These are phyloP conservation scores for Iris macrosiphon DNA, from an alignment of 106 monocot species.

Conservation along the genomic window DNA sequence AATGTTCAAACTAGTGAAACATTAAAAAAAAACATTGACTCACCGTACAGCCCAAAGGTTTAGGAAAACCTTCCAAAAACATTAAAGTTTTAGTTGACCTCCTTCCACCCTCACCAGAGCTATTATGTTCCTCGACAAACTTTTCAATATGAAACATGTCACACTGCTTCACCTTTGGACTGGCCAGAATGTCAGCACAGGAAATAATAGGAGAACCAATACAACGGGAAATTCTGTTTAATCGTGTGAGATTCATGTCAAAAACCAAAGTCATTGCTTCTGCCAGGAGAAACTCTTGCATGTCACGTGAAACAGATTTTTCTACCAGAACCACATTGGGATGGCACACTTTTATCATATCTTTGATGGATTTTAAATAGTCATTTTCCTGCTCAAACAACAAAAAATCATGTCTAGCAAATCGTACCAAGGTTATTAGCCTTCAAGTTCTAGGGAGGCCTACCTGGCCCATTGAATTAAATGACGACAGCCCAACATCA, in stretches of 20 bases:
- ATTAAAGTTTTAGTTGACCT: slow-evolving; percentile 70
- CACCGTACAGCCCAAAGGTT: slow-evolving; percentile 91
- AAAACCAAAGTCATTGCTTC: slow-evolving; percentile 74
- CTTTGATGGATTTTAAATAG: slow-evolving; percentile 48
- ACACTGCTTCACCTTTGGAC: slow-evolving; percentile 49
- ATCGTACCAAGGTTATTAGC: slow-evolving; percentile 7
- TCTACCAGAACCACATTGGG: slow-evolving; percentile 98
- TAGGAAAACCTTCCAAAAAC: slow-evolving; percentile 92
- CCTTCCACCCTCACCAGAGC: slow-evolving; percentile 44
- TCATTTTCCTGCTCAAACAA: slow-evolving; percentile 78
- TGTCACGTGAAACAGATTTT: slow-evolving; percentile 84
- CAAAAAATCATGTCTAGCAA: no score
- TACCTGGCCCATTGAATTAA: slow-evolving; percentile 79
- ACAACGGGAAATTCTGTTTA: slow-evolving; percentile 80
- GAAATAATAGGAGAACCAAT: slow-evolving; percentile 78
- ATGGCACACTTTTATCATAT: slow-evolving; percentile 62
- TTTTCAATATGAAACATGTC: slow-evolving; percentile 82
- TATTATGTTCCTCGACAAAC: slow-evolving; percentile 72
- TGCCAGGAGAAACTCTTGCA: slow-evolving; percentile 66
- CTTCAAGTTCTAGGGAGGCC: not conserved
- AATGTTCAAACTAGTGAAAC: no score
- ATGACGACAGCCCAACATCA: slow-evolving; percentile 73
- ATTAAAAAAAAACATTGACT: slow-evolving; percentile 13
- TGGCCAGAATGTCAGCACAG: slow-evolving; percentile 28
- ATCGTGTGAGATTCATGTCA: slow-evolving; percentile 84